A percentile compares a stretch with the other conserved stretches of the same genome.
Conservation (phyloP, 257 asterid genomes). For the Solanum megistacrolobum region DNA sequence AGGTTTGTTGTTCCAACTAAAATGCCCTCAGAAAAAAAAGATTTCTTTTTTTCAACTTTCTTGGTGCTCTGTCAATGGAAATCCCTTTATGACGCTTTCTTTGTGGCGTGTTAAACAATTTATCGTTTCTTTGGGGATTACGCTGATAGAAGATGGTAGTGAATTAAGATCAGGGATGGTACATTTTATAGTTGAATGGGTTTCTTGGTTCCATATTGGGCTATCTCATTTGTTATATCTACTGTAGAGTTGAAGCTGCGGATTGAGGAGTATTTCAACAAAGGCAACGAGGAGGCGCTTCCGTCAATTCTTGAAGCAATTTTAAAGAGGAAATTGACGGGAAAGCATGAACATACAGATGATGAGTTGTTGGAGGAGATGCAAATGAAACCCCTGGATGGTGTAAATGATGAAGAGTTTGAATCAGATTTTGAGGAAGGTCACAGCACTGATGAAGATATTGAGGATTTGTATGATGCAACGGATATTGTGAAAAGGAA, state of each 20-base stretch:
- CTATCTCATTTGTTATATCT: background rate
- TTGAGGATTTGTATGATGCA: constrained; percentile 60
- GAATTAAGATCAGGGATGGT: background rate
- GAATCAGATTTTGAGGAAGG: constrained; percentile 60
- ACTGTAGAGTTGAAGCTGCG: constrained; percentile 51
- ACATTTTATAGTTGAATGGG: background rate
- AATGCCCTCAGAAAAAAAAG: background rate
- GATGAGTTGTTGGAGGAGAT: constrained; percentile 58
- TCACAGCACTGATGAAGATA: constrained; percentile 53
- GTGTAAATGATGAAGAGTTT: constrained; percentile 45
- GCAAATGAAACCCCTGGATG: constrained; percentile 35
- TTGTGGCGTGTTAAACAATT: background rate
- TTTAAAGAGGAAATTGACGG: constrained; percentile 36
- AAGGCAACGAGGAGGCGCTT: constrained; percentile 53
- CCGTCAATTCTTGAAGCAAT: constrained; percentile 42
- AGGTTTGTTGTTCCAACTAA: background rate
- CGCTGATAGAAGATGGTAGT: background rate
- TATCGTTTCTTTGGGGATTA: background rate
- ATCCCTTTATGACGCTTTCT: background rate
- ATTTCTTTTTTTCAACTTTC: background rate
- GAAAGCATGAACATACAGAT: constrained; percentile 62
- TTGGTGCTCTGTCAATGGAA: background rate
- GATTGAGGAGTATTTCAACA: constrained; percentile 49
- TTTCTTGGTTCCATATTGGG: background rate
- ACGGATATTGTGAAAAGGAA: constrained; percentile 33